phyloP scores from a whole-genome alignment of 2,329 filamentous ascomycete species.

The Thielaviopsis ethacetica region DNA sequence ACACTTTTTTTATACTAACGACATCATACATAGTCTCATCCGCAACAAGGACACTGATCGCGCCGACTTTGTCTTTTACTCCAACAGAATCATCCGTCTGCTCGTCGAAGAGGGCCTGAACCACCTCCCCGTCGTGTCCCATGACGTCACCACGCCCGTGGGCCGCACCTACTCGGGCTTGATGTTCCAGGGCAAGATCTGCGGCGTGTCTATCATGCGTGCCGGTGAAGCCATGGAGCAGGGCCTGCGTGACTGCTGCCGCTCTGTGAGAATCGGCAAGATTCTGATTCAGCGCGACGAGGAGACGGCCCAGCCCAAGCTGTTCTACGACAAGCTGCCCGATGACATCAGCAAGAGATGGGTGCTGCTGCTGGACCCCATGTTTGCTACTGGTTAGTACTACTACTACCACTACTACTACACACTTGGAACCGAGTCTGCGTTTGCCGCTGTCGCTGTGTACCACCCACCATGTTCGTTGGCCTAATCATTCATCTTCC shows the following conservation, averaged over 20 bases:
- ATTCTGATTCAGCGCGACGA: constrained; percentile 96
- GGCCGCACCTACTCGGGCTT: constrained; percentile 79
- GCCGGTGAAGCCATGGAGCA: constrained; percentile 98
- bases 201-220: constrained; percentile 95
- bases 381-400: constrained; percentile 80
- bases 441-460: not conserved
- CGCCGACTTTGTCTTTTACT: constrained; percentile 98
- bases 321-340: constrained; percentile 96
- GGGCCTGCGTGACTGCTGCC: constrained; percentile 86
- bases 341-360: constrained; percentile 84
- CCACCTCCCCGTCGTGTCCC: constrained; percentile 80
- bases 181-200: constrained; percentile 95
- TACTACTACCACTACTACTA: too few species aligned
- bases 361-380: constrained; percentile 91
- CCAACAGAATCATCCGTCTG: constrained; percentile 90
- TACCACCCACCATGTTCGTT: not conserved
- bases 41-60: constrained; percentile 77
- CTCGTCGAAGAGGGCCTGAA: constrained; percentile 95
- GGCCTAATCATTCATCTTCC: not conserved
- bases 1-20: constrained; percentile 11
- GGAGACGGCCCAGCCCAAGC: constrained; percentile 76
- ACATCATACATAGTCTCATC: constrained; percentile 62
- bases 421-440: not conserved
- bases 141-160: constrained; percentile 79
- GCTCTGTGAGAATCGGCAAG: constrained; percentile 95